These are phyloP conservation scores for Aspergillus hortae DNA, from an alignment of 2,329 filamentous ascomycete genomes.

Conservation along the genomic window DNA sequence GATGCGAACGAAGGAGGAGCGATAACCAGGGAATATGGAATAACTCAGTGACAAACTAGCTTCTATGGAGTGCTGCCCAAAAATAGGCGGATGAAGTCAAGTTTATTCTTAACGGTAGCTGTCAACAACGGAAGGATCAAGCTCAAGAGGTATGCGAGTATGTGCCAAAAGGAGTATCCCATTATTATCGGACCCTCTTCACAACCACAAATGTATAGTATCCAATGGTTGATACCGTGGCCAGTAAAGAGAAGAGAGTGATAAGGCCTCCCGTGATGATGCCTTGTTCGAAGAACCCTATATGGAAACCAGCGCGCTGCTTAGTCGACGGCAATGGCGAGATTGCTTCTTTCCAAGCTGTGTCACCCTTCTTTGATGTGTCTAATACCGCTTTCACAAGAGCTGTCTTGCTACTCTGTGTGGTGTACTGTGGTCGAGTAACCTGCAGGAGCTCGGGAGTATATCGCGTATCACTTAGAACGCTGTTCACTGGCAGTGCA, in stretches of 20 bases:
- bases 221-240: conserved; percentile 20
- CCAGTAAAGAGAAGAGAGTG: conserved; percentile 20
- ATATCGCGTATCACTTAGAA: conserved; percentile 43
- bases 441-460: conserved; percentile 43
- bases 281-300: conserved; percentile 51
- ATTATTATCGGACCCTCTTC: conserved; percentile 8
- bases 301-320: conserved; percentile 22
- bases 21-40: no score
- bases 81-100: no score
- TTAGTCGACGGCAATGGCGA: conserved; percentile 31
- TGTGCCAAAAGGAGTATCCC: not conserved
- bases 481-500: conserved; percentile 22
- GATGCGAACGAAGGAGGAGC: no score
- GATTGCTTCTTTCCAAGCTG: conserved; percentile 28
- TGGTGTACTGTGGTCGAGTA: conserved; percentile 43
- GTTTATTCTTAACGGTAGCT: no score
- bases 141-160: not conserved
- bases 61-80: no score
- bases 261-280: conserved; percentile 34
- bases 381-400: conserved; percentile 14
- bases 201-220: conserved; percentile 22
- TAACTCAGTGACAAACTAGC: no score
- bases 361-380: conserved; percentile 12
- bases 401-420: conserved; percentile 13
- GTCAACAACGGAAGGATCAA: no score